Conservation (phyloP, 116 monocot species). For the Iris pallida region DNA sequence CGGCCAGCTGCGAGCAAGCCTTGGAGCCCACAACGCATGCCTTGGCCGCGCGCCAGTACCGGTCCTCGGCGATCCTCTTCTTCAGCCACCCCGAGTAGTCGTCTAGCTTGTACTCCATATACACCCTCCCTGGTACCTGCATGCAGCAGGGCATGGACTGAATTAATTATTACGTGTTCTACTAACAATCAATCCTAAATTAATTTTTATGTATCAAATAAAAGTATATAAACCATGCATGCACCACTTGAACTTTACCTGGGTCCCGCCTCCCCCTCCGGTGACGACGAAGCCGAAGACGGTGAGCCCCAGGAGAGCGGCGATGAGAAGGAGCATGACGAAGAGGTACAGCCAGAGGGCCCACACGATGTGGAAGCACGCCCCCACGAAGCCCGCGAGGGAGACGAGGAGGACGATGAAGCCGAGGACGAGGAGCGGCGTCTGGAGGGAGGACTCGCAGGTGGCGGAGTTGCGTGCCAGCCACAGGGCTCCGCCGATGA, state of each 20-base stretch:
- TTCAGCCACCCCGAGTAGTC: slow-evolving; percentile 47
- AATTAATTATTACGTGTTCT: too few relatives aligned
- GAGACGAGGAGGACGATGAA: slow-evolving; percentile 72
- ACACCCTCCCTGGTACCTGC: slow-evolving; percentile 42
- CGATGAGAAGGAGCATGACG: slow-evolving; percentile 66
- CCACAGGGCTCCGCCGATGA: slow-evolving; percentile 89
- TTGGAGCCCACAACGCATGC: slow-evolving; percentile 42
- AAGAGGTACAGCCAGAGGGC: slow-evolving; percentile 83
- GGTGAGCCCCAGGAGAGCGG: slow-evolving; percentile 44
- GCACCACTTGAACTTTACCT: slow-evolving; percentile 18
- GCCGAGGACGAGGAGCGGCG: slow-evolving; percentile 69
- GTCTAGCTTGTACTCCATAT: slow-evolving; percentile 32
- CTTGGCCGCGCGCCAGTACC: slow-evolving; percentile 33
- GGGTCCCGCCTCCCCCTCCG: slow-evolving; percentile 43
- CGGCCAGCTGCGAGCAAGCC: slow-evolving; percentile 26
- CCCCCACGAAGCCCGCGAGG: slow-evolving; percentile 70
- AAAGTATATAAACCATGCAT: too few relatives aligned
- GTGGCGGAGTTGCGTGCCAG: slow-evolving; percentile 56
- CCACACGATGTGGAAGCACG: slow-evolving; percentile 62
- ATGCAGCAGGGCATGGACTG: neutral
- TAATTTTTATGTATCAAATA: too few relatives aligned
- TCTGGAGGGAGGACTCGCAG: slow-evolving; percentile 68
- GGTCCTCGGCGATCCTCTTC: slow-evolving; percentile 21
- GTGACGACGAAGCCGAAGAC: slow-evolving; percentile 72
- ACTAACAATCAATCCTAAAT: too few relatives aligned